Evolutionary conservation across 805 yeast genomes (phyloP).

Genomic region (Suhomyces vadensis): DNA sequence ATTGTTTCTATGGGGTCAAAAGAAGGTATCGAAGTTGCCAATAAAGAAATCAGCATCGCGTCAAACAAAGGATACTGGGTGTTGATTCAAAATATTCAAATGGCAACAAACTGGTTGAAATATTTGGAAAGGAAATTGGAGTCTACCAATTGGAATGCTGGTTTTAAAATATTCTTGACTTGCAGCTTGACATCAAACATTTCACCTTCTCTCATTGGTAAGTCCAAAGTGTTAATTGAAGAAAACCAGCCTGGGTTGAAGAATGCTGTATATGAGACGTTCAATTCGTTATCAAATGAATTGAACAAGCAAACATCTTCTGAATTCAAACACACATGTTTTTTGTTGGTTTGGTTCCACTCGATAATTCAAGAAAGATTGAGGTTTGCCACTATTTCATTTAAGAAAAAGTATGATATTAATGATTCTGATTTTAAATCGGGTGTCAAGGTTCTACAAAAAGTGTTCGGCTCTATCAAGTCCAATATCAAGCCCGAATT

Average conservation of each 20-base stretch:
- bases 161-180: constrained; percentile 65
- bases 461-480: constrained; percentile 30
- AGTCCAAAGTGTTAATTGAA: constrained; percentile 55
- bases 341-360: constrained; percentile 71
- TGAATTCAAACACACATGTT: constrained; percentile 49
- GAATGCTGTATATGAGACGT: constrained; percentile 42
- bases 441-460: constrained; percentile 46
- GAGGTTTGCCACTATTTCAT: constrained; percentile 64
- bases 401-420: constrained; percentile 62
- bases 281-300: constrained; percentile 22
- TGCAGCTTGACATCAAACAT: constrained; percentile 49
- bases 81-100: constrained; percentile 76
- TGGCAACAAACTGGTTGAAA: constrained; percentile 65
- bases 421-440: constrained; percentile 69
- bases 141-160: constrained; percentile 20
- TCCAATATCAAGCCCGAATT: constrained; percentile 14
- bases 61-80: constrained; percentile 64
- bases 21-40: constrained; percentile 63
- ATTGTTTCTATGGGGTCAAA: constrained; percentile 72
- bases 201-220: constrained; percentile 57
- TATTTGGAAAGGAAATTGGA: constrained; percentile 50
- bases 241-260: constrained; percentile 67
- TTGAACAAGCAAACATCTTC: constrained; percentile 28
- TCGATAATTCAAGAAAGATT: constrained; percentile 59
- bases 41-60: constrained; percentile 49